Evolutionary conservation across 2,329 filamentous ascomycete genomes (phyloP).

Genomic region (Colletotrichum noveboracense): DNA sequence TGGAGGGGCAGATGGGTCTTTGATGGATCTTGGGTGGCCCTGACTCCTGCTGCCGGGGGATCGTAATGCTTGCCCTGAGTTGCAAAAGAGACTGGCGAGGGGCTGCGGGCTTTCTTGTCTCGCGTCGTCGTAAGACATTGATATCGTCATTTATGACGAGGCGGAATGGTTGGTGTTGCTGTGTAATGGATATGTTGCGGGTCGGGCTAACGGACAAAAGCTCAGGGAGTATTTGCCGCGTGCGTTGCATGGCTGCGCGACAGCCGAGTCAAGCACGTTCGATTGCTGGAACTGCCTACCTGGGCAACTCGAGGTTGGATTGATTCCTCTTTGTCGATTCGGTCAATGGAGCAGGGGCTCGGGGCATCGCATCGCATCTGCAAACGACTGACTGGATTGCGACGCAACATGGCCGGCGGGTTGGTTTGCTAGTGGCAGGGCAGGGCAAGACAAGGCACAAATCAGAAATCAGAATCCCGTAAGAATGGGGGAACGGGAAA

Average conservation of each 20-base stretch:
- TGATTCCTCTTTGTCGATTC: neutral
- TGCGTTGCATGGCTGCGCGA: neutral
- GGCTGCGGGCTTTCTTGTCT: neutral
- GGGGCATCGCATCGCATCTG: neutral
- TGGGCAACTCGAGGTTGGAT: neutral
- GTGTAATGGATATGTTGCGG: neutral
- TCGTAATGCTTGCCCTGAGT: neutral
- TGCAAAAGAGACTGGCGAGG: neutral
- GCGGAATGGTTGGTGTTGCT: neutral
- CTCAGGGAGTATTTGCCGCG: neutral
- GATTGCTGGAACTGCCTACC: neutral
- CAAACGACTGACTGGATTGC: neutral
- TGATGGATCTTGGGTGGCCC: neutral
- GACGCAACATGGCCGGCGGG: neutral
- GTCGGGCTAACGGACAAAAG: neutral
- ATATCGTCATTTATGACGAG: conserved; percentile 9
- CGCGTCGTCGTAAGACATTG: neutral
- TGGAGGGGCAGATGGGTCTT: neutral
- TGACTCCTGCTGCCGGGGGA: neutral
- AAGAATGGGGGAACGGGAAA: neutral
- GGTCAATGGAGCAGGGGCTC: neutral
- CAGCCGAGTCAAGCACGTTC: neutral
- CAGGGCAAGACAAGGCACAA: neutral
- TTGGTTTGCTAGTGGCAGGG: neutral
- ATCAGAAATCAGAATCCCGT: neutral